Base-by-base conservation (phyloP, 176 grass and related monocot species). In the Calamus simplicifolius region DNA sequence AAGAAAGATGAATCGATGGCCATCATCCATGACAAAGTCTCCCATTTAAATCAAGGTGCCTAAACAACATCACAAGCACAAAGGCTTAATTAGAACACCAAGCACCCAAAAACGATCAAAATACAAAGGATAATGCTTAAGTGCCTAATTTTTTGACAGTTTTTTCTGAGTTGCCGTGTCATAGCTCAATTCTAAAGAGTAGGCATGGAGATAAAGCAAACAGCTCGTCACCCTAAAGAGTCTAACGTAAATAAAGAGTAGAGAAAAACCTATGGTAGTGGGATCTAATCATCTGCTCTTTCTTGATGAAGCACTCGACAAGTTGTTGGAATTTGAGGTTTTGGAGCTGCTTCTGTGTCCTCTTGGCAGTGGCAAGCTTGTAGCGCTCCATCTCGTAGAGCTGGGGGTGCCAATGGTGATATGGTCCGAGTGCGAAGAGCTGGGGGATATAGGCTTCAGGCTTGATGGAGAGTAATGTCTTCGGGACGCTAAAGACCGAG, bases 11-110 rank as follows among this genome's bases (percentile, higher is more conserved):
- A 77, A 6, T 95, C 83, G 23, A 95, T 83, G 10, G 83, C 86
- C 86, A 95, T 82, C 86, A 95, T 95, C 91, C 91, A 95, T 2
- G 77, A 83, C 2, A 95, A 54, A 4, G 77, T 67, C 54, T 85
- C 79, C 71, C 74, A 10, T 30, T 81, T 10, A 90, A 58, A 63
- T 77, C 76, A 5, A 90, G 71, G 48, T 95, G 73, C 80, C 89
- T 95, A 58, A 29, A 35, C 31, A 35, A 7, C 31, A 35, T 35
- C 5, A 6, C 8, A 35, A 35, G 31, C 5, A 35, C 31, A 35
- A 35, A 35, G 31, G 31, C 31, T 35, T 7, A 1, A 6, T 35
- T 35, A 35, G 31, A 35, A 35, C 31, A 35, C 5, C 8, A 35
- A 35, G 31, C 2, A 35, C 1, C 31, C 31, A 35, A 35, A 35